Evolutionary conservation across 495 filamentous ascomycete species (phyloP).

Genomic region (Viridothelium virens): DNA sequence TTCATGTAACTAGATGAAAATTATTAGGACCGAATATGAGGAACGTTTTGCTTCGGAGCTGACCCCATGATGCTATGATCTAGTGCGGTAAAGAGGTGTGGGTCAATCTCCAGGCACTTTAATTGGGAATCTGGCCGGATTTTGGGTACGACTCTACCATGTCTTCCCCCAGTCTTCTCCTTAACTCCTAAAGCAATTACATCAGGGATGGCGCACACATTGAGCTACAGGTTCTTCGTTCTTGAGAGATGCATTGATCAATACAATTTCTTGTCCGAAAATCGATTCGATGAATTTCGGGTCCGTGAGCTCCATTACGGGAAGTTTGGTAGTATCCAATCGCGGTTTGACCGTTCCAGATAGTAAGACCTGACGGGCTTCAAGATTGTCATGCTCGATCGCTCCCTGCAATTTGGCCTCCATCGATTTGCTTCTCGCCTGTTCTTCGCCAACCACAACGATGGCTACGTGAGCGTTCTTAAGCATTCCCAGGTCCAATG

Average conservation of each 20-base stretch:
- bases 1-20: neutral
- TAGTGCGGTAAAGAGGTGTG: neutral
- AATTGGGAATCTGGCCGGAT: neutral
- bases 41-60: neutral
- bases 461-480: slow-evolving; percentile 47
- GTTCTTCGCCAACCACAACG: slow-evolving; percentile 49
- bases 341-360: slow-evolving; percentile 38
- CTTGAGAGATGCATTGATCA: slow-evolving; percentile 43
- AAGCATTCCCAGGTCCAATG: slow-evolving; percentile 54
- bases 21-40: neutral
- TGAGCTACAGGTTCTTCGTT: slow-evolving; percentile 18
- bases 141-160: too few relatives aligned
- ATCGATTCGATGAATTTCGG: slow-evolving; percentile 37
- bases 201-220: slow-evolving; percentile 24
- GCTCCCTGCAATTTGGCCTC: slow-evolving; percentile 40
- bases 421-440: slow-evolving; percentile 50
- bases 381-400: slow-evolving; percentile 40
- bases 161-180: too few relatives aligned
- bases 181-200: neutral
- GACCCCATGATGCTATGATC: neutral
- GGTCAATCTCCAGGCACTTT: neutral
- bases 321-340: slow-evolving; percentile 43
- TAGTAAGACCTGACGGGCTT: slow-evolving; percentile 44
- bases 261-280: slow-evolving; percentile 24
- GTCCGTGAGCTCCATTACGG: slow-evolving; percentile 37